Evolutionary conservation across 176 grass and related monocot genomes (phyloP).

Genomic region (Aegilops longissima): DNA sequence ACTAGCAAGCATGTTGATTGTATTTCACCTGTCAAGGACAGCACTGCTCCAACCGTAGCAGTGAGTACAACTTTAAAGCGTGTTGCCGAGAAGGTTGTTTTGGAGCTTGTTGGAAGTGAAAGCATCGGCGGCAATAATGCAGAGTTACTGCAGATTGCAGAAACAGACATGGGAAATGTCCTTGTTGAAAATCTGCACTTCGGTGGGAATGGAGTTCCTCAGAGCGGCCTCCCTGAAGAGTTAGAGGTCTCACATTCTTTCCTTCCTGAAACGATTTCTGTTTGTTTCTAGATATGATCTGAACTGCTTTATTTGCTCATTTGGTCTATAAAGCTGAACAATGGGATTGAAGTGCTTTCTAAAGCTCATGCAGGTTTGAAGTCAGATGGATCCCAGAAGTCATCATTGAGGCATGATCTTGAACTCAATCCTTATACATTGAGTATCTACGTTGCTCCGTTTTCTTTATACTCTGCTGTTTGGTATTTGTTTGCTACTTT

Average conservation of each 20-base stretch:
- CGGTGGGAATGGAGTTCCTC: slow-evolving; percentile 26
- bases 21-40: slow-evolving; percentile 31
- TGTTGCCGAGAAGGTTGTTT: slow-evolving; percentile 42
- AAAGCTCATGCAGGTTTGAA: slow-evolving; percentile 76
- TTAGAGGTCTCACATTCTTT: slow-evolving; percentile 59
- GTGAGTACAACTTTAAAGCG: slow-evolving; percentile 39
- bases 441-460: slow-evolving; percentile 26
- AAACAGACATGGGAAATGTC: slow-evolving; percentile 15
- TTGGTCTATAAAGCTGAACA: slow-evolving; percentile 43
- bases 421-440: slow-evolving; percentile 39
- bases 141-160: slow-evolving; percentile 45
- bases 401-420: slow-evolving; percentile 60
- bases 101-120: slow-evolving; percentile 45
- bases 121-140: slow-evolving; percentile 39
- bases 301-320: slow-evolving; percentile 35
- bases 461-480: slow-evolving; percentile 84
- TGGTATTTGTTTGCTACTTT: slow-evolving; percentile 44
- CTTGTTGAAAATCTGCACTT: slow-evolving; percentile 41
- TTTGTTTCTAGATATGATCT: slow-evolving; percentile 20
- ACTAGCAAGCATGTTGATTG: slow-evolving; percentile 22
- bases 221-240: slow-evolving; percentile 52
- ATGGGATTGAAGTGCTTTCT: slow-evolving; percentile 51
- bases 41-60: slow-evolving; percentile 11
- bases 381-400: slow-evolving; percentile 37
- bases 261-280: neutral